Base-by-base conservation (phyloP, 1,284 basidiomycete species). In the Cystobasidium pallidum region DNA sequence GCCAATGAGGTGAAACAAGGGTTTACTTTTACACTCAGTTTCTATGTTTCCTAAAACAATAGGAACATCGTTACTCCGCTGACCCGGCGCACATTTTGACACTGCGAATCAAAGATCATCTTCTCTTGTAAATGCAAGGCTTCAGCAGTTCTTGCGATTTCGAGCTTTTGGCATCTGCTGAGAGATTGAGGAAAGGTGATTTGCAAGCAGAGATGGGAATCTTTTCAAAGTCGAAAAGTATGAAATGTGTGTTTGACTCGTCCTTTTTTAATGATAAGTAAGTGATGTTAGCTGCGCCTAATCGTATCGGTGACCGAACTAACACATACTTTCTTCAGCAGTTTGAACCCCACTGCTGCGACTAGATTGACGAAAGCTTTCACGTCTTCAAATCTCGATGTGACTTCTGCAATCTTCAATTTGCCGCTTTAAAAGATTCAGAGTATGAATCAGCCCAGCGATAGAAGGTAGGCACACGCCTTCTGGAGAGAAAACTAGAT, bases 351-450 rank as follows among this genome's bases (percentile, higher is more conserved):
- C 66, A 94, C 84, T 2, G 87, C 86, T 45, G 81, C 80, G 34
- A 99, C 82, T 45, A 94, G 81, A 13, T 85, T 84, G 49, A 87
- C 84, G 78, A 99, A 99, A n/a, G 86, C 85, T 30, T 90, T 87
- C 6, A 88, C 83, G 68, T 88, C 85, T 4, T 86, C 85, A 78
- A 97, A 90, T 17, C 94, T 87, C 78, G 92, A 94, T 0, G 91
- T 87, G n/a, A 99, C 96, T 82, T 99, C 96, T 3, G 96, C 95
- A 70, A 99, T 88, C 81, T 91, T 90, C 57, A 98, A 84, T 77
- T 90, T 87, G 10, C 94, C 94, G 24, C 92, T 95, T 76, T 41
- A 67, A 36, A 63, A 36, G 65, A 55, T 39, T 39, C 17, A 39
- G n/a, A 19, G 19, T 62, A 59, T 39, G 51, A 10, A 2, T 70